Evolutionary conservation across 1,284 basidiomycete genomes (phyloP).

Genomic region (Heliocybe sulcata): DNA sequence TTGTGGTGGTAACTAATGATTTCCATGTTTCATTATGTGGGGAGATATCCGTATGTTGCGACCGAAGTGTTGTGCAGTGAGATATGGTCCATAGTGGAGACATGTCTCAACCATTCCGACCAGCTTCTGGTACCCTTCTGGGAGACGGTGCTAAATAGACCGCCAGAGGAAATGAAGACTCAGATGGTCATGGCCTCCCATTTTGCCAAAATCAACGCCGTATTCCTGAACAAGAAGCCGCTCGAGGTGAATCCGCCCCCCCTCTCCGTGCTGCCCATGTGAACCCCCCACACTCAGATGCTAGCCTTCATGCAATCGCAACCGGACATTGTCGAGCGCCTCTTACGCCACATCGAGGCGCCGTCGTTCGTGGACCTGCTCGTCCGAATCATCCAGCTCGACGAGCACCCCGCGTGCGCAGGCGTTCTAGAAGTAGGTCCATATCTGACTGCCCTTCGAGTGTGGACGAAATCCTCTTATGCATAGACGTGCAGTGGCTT

Average conservation of each 20-base stretch:
- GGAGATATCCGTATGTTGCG: slow-evolving; percentile 88
- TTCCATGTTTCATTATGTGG: neutral
- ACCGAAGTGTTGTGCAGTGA: slow-evolving; percentile 96
- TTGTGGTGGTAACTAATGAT: neutral
- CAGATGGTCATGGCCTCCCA: slow-evolving; percentile 74
- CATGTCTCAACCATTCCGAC: slow-evolving; percentile 69
- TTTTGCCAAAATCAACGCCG: slow-evolving; percentile 85
- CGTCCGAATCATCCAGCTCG: slow-evolving; percentile 87
- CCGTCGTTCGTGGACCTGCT: slow-evolving; percentile 91
- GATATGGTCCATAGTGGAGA: slow-evolving; percentile 91
- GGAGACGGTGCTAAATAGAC: slow-evolving; percentile 82
- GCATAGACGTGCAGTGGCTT: slow-evolving; percentile 62
- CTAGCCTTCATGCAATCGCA: slow-evolving; percentile 85
- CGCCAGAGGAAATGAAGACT: slow-evolving; percentile 73
- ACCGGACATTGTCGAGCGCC: slow-evolving; percentile 76
- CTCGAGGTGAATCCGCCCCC: slow-evolving; percentile 60
- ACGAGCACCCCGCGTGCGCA: slow-evolving; percentile 77
- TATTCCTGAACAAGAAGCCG: slow-evolving; percentile 84
- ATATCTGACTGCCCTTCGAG: neutral
- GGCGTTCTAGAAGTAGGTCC: slow-evolving; percentile 76
- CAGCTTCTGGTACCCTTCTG: slow-evolving; percentile 83
- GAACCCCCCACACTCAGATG: slow-evolving; percentile 57
- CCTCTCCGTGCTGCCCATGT: slow-evolving; percentile 14
- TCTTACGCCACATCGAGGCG: slow-evolving; percentile 84
- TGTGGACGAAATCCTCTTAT: slow-evolving; percentile 19